Conservation (phyloP, 225 moss, liverwort and hornwort genomes). For the Sphagnum contortum region DNA sequence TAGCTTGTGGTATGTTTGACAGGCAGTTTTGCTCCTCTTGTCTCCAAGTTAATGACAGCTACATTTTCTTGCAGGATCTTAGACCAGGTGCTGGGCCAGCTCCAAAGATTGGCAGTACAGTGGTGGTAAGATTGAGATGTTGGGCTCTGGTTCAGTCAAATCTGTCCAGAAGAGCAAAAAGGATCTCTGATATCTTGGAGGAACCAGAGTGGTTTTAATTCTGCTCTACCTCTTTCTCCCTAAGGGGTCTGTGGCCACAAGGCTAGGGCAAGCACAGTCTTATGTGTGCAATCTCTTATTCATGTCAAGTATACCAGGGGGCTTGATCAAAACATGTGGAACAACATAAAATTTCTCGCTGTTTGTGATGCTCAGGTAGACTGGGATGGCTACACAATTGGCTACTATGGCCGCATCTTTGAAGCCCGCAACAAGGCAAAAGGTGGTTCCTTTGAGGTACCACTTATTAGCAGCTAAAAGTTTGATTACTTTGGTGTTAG, state of each 20-base stretch:
- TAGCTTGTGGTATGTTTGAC: no score
- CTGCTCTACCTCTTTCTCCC: no score
- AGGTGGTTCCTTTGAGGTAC: slow-evolving; percentile 98
- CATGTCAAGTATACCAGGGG: no score
- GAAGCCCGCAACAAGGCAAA: slow-evolving; percentile 99
- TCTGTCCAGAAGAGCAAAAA: neutral
- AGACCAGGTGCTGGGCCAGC: slow-evolving; percentile 63
- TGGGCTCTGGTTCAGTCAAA: neutral
- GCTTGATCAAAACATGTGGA: no score
- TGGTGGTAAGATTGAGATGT: slow-evolving; percentile 51
- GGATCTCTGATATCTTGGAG: no score
- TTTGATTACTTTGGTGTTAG: no score
- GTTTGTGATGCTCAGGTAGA: slow-evolving; percentile 47
- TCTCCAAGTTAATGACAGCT: slow-evolving; percentile 5
- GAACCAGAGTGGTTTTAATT: no score
- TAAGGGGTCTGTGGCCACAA: no score
- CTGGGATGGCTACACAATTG: slow-evolving; percentile 98
- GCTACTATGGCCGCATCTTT: slow-evolving; percentile 95
- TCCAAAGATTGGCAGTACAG: slow-evolving; percentile 63
- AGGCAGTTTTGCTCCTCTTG: neutral
- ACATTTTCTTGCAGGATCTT: slow-evolving; percentile 60
- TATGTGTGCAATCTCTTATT: no score
- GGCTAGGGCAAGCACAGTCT: no score
- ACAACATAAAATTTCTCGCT: no score
- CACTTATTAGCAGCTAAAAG: neutral